Base-by-base conservation (phyloP, 352 stramenopile species). In the Globisporangium radiosum region DNA sequence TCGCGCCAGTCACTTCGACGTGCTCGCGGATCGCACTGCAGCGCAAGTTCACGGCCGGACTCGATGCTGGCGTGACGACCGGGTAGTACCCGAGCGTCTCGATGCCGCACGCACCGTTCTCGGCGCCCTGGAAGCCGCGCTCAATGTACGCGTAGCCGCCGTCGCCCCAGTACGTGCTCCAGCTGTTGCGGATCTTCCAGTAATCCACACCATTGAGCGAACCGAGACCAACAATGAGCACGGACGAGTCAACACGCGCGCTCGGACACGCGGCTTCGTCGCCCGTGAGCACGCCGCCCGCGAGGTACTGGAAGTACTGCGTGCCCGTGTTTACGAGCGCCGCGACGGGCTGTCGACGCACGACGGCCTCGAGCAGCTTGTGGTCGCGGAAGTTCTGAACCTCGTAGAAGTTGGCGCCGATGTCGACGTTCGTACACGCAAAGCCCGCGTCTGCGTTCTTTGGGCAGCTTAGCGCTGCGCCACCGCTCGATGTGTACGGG, bases 111-210 rank as follows among this genome's bases (percentile, higher is more conserved):
- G 76, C 76, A n/a, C 79, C 79, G 56, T 81, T 69, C n/a, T 52
- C 53, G 45, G 70, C 63, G 10, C 64, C 73, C 1, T 52, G 58
- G 65, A 74, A 86, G 25, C 76, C 70, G 10, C 79, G 77, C 57
- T 85, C 61, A 51, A 87, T 76, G 56, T 75, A 72, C 25, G 81
- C 70, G 63, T 88, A 93, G 33, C 81, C 81, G 10, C 71, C 49
- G 42, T 90, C 76, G 19, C 83, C 81, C 81, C 83, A 91, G 9
- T 64, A 63, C 9, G 73, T 76, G 3, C 81, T 81, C 79, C 80
- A 92, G 50, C 78, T 75, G 64, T 92, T 92, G 59, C 85, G 82
- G 49, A 90, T 71, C 43, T 74, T 78, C 76, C 76, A 83, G 62
- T 81, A 83, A 1, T 54, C n/a, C 9, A 78, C 17, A 7, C 69